Percentiles rank a stretch among this genome's conserved stretches.
Conservation (phyloP, 352 stramenopile genomes). For the Phytopythium sindhum region DNA sequence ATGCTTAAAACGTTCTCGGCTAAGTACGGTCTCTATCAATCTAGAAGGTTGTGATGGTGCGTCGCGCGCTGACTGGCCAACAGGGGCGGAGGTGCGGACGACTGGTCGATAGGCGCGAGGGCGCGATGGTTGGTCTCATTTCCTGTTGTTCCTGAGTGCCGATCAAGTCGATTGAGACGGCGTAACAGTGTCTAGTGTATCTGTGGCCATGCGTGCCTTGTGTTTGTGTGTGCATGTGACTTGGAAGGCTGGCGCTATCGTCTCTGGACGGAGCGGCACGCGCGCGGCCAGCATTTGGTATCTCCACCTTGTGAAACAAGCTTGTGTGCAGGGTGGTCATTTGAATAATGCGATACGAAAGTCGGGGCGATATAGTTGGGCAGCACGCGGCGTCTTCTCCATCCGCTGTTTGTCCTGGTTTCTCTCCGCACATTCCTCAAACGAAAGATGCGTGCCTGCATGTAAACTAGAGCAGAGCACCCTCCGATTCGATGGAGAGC, state of each 20-base stretch:
- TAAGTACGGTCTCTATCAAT: no score
- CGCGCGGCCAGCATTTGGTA: slow-evolving; percentile 71
- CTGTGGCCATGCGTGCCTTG: neutral
- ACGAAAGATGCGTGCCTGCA: slow-evolving; percentile 5
- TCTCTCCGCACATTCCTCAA: slow-evolving; percentile 45
- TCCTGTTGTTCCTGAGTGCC: no score
- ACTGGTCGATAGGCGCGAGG: no score
- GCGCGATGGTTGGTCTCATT: no score
- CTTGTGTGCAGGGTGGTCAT: slow-evolving; percentile 79
- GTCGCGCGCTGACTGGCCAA: no score
- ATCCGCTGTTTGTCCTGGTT: slow-evolving; percentile 80
- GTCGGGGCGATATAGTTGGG: slow-evolving; percentile 75
- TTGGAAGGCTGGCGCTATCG: neutral
- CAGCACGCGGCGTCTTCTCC: slow-evolving; percentile 49
- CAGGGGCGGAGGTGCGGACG: no score
- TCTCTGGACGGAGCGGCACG: slow-evolving; percentile 2
- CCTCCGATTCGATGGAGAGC: no score
- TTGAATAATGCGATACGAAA: slow-evolving; percentile 77
- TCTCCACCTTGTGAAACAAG: slow-evolving; percentile 74
- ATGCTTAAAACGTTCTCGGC: no score
- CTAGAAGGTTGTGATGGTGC: no score
- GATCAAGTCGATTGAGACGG: no score
- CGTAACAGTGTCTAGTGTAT: no score
- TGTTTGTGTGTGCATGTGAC: slow-evolving; percentile 4
- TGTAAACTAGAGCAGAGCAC: neutral